Conservation (phyloP, 2,329 filamentous ascomycete species). For the Penicillium rolfsii region DNA sequence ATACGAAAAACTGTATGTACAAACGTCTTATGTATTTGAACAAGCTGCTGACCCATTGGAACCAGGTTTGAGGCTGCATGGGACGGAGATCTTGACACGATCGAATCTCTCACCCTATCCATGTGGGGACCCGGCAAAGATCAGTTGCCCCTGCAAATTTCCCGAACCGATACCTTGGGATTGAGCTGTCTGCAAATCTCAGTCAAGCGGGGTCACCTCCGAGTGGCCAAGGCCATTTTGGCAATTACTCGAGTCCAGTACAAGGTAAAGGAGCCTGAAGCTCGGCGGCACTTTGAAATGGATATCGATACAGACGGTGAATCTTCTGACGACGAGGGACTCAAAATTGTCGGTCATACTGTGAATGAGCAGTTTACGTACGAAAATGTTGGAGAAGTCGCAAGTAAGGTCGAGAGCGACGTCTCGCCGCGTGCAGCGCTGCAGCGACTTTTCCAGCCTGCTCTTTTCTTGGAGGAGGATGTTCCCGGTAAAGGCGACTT, state of each 20-base stretch:
- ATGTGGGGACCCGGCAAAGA: conserved; percentile 51
- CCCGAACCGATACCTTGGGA: conserved; percentile 56
- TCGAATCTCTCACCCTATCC: conserved; percentile 47
- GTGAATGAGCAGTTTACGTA: conserved; percentile 72
- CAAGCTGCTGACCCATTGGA: conserved; percentile 51
- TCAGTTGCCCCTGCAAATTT: conserved; percentile 66
- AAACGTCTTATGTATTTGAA: not conserved
- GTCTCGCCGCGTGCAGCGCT: conserved; percentile 61
- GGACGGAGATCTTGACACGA: conserved; percentile 66
- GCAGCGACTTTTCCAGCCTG: conserved; percentile 41
- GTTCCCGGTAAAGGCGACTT: not conserved
- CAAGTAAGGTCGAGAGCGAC: conserved; percentile 68
- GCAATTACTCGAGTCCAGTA: conserved; percentile 74
- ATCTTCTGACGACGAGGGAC: conserved; percentile 35
- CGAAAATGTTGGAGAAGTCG: conserved; percentile 72
- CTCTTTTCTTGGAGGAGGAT: conserved; percentile 21
- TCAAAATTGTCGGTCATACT: conserved; percentile 53
- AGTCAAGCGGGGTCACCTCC: conserved; percentile 65
- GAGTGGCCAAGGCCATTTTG: conserved; percentile 67
- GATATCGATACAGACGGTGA: conserved; percentile 36
- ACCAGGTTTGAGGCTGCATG: conserved; percentile 68
- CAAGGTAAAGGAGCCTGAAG: conserved; percentile 57
- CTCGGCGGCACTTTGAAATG: conserved; percentile 43
- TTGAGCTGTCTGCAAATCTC: conserved; percentile 71
- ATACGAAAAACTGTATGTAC: conserved; percentile 65